Evolutionary conservation across 1,284 basidiomycete genomes (phyloP), one percentile per base, ranked within the genome.

Genomic region (Spongiforma sp.): DNA sequence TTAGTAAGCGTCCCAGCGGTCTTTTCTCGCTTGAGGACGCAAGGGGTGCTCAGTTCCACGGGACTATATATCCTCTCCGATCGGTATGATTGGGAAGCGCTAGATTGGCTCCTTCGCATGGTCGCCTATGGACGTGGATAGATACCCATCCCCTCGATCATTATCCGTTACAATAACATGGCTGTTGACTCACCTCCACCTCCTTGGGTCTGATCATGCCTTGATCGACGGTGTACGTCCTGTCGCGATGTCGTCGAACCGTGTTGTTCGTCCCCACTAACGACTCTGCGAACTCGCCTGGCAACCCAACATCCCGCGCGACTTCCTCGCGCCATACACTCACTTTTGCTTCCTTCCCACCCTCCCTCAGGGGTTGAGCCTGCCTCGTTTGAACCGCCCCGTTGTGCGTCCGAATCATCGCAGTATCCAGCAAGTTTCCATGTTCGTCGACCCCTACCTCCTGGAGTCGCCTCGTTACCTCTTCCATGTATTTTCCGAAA

Each of bases 271-370:
- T 67, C 50, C 24, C 62, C 48, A 36, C 34, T 14, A 52, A 34
- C 21, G 71, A 61, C 76, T 75, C 74, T 50, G 74, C 75, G 50
- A 73, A 68, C 50, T 68, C 71, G 46, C 63, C 62, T 67, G 55
- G 36, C 54, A 28, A 59, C 26, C 56, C 72, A 69, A 60, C 76
- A 62, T 80, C 79, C 60, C 77, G 73, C 11, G 82, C 81, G 1
- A 84, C 82, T 56, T 83, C 80, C 67, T 86, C 83, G 39, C 84
- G 75, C 86, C 86, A 87, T 8, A 83, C 79, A 36, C 78, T 82
- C 37, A 87, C 83, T 80, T 86, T 69, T 71, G 78, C 69, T 80
- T 82, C 71, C n/a, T 59, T 65, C 21, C 53, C 67, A 10, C 58
- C 63, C 19, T 67, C 65, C 61, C 28, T 67, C 41, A 53, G 64